Evolutionary conservation across 2,329 filamentous ascomycete genomes (phyloP).

Genomic region (Bipolaris zeicola): DNA sequence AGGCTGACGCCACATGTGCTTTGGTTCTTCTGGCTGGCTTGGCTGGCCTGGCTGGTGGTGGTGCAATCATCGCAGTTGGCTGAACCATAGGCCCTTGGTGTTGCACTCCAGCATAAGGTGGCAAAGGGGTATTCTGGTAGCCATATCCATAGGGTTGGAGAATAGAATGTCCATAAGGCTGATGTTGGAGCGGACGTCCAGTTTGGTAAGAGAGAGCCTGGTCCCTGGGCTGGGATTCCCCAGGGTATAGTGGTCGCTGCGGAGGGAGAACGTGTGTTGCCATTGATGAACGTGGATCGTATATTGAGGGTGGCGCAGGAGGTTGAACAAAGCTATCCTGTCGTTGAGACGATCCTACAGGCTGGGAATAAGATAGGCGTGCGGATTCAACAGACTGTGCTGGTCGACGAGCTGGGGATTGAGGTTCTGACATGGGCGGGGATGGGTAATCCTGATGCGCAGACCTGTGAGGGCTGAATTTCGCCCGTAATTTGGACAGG

Average conservation of each 20-base stretch:
- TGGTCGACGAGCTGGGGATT: constrained; percentile 50
- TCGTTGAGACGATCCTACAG: constrained; percentile 30
- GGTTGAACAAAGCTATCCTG: constrained; percentile 34
- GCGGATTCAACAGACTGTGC: constrained; percentile 43
- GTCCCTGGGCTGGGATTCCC: constrained; percentile 31
- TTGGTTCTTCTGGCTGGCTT: constrained; percentile 61
- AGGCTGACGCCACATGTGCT: constrained; percentile 82
- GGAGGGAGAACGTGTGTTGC: constrained; percentile 26
- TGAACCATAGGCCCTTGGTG: constrained; percentile 40
- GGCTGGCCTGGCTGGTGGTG: constrained; percentile 35
- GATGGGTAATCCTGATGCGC: constrained; percentile 52
- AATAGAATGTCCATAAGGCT: constrained; percentile 32
- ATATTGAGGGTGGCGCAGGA: constrained; percentile 30
- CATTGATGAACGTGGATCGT: constrained; percentile 33
- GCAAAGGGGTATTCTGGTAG: constrained; percentile 32
- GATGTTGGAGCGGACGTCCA: constrained; percentile 32
- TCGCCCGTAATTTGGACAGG: constrained; percentile 41
- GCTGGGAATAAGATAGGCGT: constrained; percentile 35
- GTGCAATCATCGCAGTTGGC: constrained; percentile 40
- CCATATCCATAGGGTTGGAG: constrained; percentile 39
- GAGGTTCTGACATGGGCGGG: constrained; percentile 59
- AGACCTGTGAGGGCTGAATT: constrained; percentile 45
- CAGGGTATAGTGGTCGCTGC: constrained; percentile 40
- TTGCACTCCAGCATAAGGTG: constrained; percentile 35
- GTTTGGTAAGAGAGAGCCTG: constrained; percentile 36